Conservation (phyloP, 345 rosid genomes). For the Draba incana region DNA sequence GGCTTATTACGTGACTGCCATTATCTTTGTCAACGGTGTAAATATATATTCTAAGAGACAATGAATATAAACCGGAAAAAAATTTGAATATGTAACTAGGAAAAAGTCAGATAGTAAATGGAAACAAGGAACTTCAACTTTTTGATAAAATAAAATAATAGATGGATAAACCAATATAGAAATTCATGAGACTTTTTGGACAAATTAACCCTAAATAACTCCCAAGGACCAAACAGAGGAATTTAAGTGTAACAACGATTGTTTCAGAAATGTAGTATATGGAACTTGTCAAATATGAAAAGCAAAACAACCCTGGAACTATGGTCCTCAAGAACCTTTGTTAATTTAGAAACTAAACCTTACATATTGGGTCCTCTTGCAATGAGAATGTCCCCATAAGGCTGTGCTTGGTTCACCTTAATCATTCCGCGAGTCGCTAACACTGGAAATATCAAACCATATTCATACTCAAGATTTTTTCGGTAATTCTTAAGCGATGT, state of each 20-base stretch:
- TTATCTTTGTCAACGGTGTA: constrained; percentile 38
- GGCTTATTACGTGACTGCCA: constrained; percentile 43
- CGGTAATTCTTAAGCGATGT: background rate
- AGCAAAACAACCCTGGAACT: background rate
- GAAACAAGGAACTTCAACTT: no score
- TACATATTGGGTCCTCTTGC: constrained; percentile 70
- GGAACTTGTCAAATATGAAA: background rate
- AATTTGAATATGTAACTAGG: background rate
- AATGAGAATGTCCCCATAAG: constrained; percentile 78
- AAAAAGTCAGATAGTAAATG: no score
- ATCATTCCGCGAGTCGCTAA: constrained; percentile 63
- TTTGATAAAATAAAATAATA: no score
- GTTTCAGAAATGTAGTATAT: background rate
- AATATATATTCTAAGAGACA: constrained; percentile 9
- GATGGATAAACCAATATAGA: no score
- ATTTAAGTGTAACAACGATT: background rate
- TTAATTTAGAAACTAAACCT: constrained; percentile 18
- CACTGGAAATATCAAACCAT: constrained; percentile 49
- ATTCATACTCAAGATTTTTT: no score
- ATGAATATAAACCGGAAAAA: background rate
- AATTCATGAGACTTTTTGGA: no score
- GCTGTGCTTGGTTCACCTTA: constrained; percentile 57
- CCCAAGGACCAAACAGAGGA: constrained; percentile 9
- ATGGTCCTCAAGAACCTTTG: background rate
- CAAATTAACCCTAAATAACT: background rate